A percentile compares a stretch with the other conserved stretches of the same genome.
These are phyloP conservation scores for Mesembryanthemum crystallinum DNA, from an alignment of 148 eudicot genomes.

Conservation along the genomic window DNA sequence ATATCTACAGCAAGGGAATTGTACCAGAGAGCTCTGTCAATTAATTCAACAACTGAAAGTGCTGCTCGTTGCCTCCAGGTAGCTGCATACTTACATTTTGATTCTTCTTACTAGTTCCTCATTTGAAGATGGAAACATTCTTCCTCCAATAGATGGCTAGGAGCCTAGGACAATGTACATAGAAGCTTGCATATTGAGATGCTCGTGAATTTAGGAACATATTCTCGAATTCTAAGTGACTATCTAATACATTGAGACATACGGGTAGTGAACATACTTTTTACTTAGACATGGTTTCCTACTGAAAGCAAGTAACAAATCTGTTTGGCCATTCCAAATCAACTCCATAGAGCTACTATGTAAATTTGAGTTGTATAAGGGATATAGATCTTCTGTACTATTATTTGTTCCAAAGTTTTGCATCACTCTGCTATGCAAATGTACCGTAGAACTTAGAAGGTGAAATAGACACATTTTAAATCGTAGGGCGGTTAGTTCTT, in stretches of 20 bases:
- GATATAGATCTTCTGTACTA: no score
- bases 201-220: no score
- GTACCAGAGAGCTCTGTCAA: conserved; percentile 71
- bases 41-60: conserved; percentile 67
- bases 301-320: neutral
- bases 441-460: neutral
- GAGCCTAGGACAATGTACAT: neutral
- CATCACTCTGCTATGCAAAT: no score
- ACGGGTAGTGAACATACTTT: neutral
- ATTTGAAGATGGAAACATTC: neutral
- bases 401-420: no score
- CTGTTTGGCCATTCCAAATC: no score
- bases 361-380: no score
- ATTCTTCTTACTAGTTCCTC: neutral
- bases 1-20: conserved; percentile 68
- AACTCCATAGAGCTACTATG: no score
- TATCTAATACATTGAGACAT: neutral
- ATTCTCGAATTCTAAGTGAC: no score
- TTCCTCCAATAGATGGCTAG: neutral
- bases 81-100: neutral
- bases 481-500: no score
- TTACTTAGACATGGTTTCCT: no score
- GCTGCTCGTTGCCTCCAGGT: conserved; percentile 99
- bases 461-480: neutral
- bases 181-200: neutral